A percentile compares a stretch with the other conserved stretches of the same genome.
These are phyloP conservation scores for Aspergillus sp. DNA, from an alignment of 2,329 filamentous ascomycete species.

Conservation along the genomic window DNA sequence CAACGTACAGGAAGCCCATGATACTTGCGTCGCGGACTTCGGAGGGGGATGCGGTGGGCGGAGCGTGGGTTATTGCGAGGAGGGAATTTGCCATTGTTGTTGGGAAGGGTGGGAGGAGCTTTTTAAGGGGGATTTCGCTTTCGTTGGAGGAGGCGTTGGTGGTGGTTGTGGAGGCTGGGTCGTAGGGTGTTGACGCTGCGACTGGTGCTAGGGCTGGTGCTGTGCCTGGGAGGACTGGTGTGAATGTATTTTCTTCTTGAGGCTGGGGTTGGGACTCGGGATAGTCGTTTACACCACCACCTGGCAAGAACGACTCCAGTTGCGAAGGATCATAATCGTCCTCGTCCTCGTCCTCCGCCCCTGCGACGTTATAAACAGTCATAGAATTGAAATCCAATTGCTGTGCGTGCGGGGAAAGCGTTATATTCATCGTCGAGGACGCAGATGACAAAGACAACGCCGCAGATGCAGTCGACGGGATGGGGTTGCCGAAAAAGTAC, in stretches of 20 bases:
- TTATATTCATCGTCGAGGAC: slow-evolving; percentile 49
- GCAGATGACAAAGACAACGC: slow-evolving; percentile 26
- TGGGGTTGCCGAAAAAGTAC: slow-evolving; percentile 82
- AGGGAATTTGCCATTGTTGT: slow-evolving; percentile 67
- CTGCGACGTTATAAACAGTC: slow-evolving; percentile 62
- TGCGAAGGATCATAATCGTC: slow-evolving; percentile 38
- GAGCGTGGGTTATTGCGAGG: slow-evolving; percentile 75
- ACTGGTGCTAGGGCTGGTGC: slow-evolving; percentile 59
- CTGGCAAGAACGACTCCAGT: slow-evolving; percentile 31
- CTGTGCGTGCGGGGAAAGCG: slow-evolving; percentile 80
- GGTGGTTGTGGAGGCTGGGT: slow-evolving; percentile 78
- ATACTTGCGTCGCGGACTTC: slow-evolving; percentile 73
- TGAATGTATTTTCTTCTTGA: slow-evolving; percentile 13
- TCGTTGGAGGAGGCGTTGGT: slow-evolving; percentile 39
- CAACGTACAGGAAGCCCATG: slow-evolving; percentile 88
- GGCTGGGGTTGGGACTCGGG: slow-evolving; percentile 5
- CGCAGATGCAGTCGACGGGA: slow-evolving; percentile 31
- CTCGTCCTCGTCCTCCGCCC: slow-evolving; percentile 48
- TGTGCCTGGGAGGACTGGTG: slow-evolving; percentile 20
- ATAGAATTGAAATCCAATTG: slow-evolving; percentile 71
- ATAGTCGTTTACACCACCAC: slow-evolving; percentile 22
- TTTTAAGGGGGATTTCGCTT: slow-evolving; percentile 43
- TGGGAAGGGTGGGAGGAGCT: slow-evolving; percentile 56
- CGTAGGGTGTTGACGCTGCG: slow-evolving; percentile 54
- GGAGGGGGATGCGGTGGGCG: slow-evolving; percentile 60